Percentiles rank a stretch among this genome's conserved stretches.
Conservation (phyloP, 345 rosid genomes). For the Melaleuca alternifolia region DNA sequence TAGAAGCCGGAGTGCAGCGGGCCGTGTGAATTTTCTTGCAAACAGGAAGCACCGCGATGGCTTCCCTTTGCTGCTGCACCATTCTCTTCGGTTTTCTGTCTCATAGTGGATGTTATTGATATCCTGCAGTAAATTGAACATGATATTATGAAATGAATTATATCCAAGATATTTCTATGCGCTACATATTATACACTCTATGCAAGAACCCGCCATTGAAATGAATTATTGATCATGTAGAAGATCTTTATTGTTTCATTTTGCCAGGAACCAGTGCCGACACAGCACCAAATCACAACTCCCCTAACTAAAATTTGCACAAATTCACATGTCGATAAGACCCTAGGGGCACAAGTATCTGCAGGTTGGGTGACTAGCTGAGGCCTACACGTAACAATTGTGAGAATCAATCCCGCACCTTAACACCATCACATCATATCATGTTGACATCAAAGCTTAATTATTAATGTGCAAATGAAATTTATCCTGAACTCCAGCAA, state of each 20-base stretch:
- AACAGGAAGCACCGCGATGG: conserved; percentile 83
- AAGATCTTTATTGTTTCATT: not conserved
- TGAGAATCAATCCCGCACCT: not conserved
- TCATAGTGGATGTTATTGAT: conserved; percentile 76
- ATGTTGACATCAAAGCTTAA: not conserved
- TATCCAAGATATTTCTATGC: not conserved
- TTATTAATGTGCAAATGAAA: not conserved
- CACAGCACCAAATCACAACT: not conserved
- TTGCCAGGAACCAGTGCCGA: not conserved
- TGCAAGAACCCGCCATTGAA: not conserved
- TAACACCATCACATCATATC: not conserved
- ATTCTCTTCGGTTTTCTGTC: conserved; percentile 81
- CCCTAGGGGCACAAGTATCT: not conserved
- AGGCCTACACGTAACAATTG: not conserved
- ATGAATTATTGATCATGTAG: not conserved
- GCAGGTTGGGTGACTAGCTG: not conserved
- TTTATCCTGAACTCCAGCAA: not conserved
- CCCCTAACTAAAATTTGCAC: not conserved
- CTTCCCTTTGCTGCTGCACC: conserved; percentile 87
- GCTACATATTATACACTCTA: not conserved
- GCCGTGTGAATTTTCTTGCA: conserved; percentile 89
- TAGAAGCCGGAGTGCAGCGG: conserved; percentile 80
- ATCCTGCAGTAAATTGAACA: conserved; percentile 28
- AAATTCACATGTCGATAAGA: not conserved
- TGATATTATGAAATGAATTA: too few relatives aligned